phyloP scores from a whole-genome alignment of 768 basidiomycete genomes.

The Tylopilus felleus region DNA sequence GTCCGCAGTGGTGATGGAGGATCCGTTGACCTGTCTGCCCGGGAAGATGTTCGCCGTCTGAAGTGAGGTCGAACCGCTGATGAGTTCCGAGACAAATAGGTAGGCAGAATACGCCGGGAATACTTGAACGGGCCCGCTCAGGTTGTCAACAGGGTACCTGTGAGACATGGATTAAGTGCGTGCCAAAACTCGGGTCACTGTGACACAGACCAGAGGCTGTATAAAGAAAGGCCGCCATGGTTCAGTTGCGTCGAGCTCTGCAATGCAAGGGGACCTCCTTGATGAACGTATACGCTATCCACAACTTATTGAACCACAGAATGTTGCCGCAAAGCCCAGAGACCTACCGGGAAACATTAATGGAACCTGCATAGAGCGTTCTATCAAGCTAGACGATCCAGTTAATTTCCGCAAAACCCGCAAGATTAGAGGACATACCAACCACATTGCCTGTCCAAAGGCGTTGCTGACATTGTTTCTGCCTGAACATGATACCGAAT shows the following conservation, averaged over 20 bases:
- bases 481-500: conserved; percentile 53
- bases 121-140: conserved; percentile 47
- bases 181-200: not conserved
- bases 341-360: conserved; percentile 46
- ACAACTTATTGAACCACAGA: not conserved
- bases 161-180: not conserved
- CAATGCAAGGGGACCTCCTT: conserved; percentile 50
- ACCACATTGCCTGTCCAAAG: conserved; percentile 54
- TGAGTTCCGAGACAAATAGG: conserved; percentile 47
- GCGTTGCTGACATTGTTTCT: conserved; percentile 36
- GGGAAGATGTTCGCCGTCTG: conserved; percentile 50
- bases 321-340: not conserved
- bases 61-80: conserved; percentile 42
- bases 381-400: conserved; percentile 3
- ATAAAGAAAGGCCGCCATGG: conserved; percentile 36
- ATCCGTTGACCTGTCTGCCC: conserved; percentile 49
- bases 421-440: conserved; percentile 32
- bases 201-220: conserved; percentile 42
- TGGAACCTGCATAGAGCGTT: conserved; percentile 28
- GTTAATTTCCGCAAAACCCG: not conserved
- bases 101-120: conserved; percentile 55
- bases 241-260: conserved; percentile 43
- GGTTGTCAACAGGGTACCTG: conserved; percentile 44
- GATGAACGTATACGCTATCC: conserved; percentile 48
- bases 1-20: conserved; percentile 48